Conservation (phyloP, 345 rosid species). For the Turnera subulata region DNA sequence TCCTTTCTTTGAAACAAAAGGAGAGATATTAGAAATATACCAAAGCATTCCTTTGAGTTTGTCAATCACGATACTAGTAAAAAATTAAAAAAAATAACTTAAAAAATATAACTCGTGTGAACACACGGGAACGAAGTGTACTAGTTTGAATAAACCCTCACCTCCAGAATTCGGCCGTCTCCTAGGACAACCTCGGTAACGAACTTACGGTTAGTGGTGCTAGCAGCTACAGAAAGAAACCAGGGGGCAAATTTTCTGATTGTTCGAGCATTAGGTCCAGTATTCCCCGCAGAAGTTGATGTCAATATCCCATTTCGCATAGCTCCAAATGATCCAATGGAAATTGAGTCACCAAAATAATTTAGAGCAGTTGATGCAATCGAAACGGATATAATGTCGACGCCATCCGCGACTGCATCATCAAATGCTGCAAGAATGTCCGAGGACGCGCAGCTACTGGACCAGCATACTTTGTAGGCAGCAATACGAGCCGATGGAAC, state of each 20-base stretch:
- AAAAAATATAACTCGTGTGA: too few relatives aligned
- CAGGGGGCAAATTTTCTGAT: conserved; percentile 33
- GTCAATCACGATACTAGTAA: too few relatives aligned
- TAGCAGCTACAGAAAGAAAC: conserved; percentile 43
- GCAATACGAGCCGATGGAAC: conserved; percentile 32
- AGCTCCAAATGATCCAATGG: conserved; percentile 36
- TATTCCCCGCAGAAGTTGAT: conserved; percentile 32
- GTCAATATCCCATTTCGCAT: conserved; percentile 33
- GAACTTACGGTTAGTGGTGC: conserved; percentile 35
- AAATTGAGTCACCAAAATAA: conserved; percentile 14
- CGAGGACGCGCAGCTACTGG: conserved; percentile 10
- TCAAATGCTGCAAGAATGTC: too few relatives aligned
- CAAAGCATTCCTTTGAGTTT: too few relatives aligned
- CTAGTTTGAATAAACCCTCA: too few relatives aligned
- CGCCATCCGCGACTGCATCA: conserved; percentile 32
- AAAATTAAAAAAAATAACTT: too few relatives aligned
- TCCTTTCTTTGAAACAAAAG: too few relatives aligned
- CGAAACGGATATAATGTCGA: conserved; percentile 30
- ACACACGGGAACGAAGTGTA: too few relatives aligned
- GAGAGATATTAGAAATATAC: too few relatives aligned
- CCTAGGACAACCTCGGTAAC: conserved; percentile 27
- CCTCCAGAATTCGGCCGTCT: conserved; percentile 26
- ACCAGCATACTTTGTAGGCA: conserved; percentile 33
- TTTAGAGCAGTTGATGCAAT: conserved; percentile 14
- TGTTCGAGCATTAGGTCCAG: conserved; percentile 4